Percentiles rank a stretch among this genome's conserved stretches.
Evolutionary conservation across 805 yeast genomes (phyloP).

Genomic region (Candida fluviatilis): DNA sequence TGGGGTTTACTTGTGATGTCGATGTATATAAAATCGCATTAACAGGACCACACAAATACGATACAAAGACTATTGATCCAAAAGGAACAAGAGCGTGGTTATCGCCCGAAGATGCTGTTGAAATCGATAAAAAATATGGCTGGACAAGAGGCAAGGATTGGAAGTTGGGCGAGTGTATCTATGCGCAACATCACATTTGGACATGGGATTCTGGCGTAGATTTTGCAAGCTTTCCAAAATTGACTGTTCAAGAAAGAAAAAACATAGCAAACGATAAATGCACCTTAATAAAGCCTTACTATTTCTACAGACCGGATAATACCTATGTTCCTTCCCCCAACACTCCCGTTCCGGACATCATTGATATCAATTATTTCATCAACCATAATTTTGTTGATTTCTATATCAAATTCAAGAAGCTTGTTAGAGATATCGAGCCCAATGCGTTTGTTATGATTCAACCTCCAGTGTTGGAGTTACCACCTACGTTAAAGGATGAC

Average conservation of each 20-base stretch:
- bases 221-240: conserved; percentile 13
- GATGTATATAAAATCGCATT: conserved; percentile 67
- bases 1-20: conserved; percentile 67
- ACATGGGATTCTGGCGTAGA: conserved; percentile 29
- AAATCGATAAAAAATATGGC: conserved; percentile 60
- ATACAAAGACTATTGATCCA: conserved; percentile 57
- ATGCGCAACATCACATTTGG: conserved; percentile 84
- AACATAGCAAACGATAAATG: conserved; percentile 15
- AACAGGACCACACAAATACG: conserved; percentile 72
- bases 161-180: conserved; percentile 73
- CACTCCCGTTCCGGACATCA: conserved; percentile 12
- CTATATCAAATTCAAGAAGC: conserved; percentile 46
- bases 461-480: conserved; percentile 75
- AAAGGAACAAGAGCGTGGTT: conserved; percentile 71
- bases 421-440: conserved; percentile 42
- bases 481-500: conserved; percentile 60
- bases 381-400: conserved; percentile 63
- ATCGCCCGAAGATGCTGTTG: conserved; percentile 33
- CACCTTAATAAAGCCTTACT: conserved; percentile 25
- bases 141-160: conserved; percentile 64
- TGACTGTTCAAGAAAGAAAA: conserved; percentile 28
- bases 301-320: conserved; percentile 24
- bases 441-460: conserved; percentile 62
- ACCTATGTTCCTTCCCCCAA: conserved; percentile 10
- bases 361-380: conserved; percentile 54